Conservation (phyloP, 257 asterid genomes). For the Leonotis leonurus region DNA sequence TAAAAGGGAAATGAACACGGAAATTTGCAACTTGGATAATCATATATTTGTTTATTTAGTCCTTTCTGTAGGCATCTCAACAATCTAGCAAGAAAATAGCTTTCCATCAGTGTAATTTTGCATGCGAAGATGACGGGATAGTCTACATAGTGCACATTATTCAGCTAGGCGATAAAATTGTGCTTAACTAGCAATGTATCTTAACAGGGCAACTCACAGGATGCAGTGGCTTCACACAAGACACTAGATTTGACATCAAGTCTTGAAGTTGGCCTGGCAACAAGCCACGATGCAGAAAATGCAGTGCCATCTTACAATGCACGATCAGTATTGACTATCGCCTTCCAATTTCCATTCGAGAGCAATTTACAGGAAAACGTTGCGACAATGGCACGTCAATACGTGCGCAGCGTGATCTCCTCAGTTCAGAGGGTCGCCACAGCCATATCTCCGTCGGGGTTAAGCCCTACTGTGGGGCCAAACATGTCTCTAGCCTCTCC, state of each 20-base stretch:
- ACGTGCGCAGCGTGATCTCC: constrained; percentile 66
- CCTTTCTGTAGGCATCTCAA: too few species aligned
- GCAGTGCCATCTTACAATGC: constrained; percentile 36
- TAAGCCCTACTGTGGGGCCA: constrained; percentile 43
- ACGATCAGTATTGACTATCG: constrained; percentile 74
- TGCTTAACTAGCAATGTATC: too few species aligned
- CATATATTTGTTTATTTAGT: too few species aligned
- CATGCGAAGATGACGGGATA: too few species aligned
- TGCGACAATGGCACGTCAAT: constrained; percentile 76
- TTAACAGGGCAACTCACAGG: constrained; percentile 37
- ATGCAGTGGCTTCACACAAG: constrained; percentile 34
- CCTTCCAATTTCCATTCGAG: constrained; percentile 84
- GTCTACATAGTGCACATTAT: too few species aligned
- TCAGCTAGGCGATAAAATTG: too few species aligned
- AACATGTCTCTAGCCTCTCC: constrained; percentile 77
- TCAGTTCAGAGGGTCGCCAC: constrained; percentile 88
- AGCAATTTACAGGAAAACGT: constrained; percentile 63
- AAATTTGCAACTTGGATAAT: too few species aligned
- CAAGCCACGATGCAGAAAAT: constrained; percentile 31
- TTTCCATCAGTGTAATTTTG: too few species aligned
- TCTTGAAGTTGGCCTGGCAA: constrained; percentile 57
- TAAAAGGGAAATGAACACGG: too few species aligned
- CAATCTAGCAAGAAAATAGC: too few species aligned
- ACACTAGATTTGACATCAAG: constrained; percentile 75
- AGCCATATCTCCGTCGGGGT: constrained; percentile 71